Evolutionary conservation across 106 monocot species (phyloP), one percentile per base, ranked within the genome.

Genomic region (Gastrodia elata): DNA sequence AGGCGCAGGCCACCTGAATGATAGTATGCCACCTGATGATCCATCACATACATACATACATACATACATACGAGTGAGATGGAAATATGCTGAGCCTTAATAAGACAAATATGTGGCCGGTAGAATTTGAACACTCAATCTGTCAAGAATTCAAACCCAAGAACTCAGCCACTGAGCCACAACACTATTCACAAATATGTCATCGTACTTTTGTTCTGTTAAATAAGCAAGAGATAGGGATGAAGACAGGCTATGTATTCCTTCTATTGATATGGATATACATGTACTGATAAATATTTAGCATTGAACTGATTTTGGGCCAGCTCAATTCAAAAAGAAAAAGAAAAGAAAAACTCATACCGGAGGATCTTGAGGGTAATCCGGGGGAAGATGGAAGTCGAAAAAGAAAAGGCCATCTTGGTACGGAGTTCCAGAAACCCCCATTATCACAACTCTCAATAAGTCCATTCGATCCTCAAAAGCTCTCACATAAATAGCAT

Each of bases 331-430:
- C 38, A 58, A 33, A 58, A 0, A 0, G 8, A 64, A 30, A 64
- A 64, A 27, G 15, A 13, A 34, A 34, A 35, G 44, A 43, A 68
- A 68, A 8, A 38, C 46, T 52, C 24, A 38, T 87, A 98, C 98
- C 64, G 92, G 98, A 38, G 98, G 98, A 75, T 88, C 91, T 88
- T 87, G 82, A 72, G 98, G 98, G 73, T 88, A 98, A 24, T 98
- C 98, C 16, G 79, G 72, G 15, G 88, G 88, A 44, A 98, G 81
- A 68, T 83, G 82, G 70, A 98, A 98, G 71, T 98, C 98, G 76
- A 98, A 93, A 82, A 98, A 93, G 91, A 98, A 98, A 77, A 98
- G 88, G 11, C 98, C 98, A 76, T 98, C 98, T 73, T 98, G 98
- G 67, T 98, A 98, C 8, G 98, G 98, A 56, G 98, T 98, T 77